These are phyloP conservation scores for Liriodendron chinense DNA, from an alignment of 164 flowering plant species.

Conservation along the genomic window DNA sequence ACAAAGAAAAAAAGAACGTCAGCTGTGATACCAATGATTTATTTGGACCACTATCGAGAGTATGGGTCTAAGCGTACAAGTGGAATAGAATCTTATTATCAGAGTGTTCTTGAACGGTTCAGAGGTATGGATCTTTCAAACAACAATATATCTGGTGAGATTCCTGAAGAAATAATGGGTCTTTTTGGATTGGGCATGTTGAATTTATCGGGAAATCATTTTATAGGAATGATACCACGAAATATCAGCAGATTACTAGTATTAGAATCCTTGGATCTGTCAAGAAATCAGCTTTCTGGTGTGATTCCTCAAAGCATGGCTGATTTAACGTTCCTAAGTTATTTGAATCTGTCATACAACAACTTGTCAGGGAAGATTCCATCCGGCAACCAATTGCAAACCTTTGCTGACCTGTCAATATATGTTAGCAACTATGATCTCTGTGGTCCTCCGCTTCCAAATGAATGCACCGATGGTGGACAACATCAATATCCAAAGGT, in stretches of 20 bases:
- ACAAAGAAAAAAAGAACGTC: not conserved
- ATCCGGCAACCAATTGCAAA: not conserved
- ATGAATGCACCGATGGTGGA: not conserved
- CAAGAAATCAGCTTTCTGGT: not conserved
- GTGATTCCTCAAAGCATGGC: not conserved
- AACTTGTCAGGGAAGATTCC: constrained; percentile 7
- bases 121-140: constrained; percentile 1
- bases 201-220: not conserved
- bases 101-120: no score
- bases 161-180: not conserved
- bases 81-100: not conserved
- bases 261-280: constrained; percentile 5
- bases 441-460: not conserved
- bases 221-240: not conserved
- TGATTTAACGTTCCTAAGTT: not conserved
- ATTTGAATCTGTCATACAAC: constrained; percentile 7
- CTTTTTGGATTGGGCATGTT: not conserved
- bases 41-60: not conserved
- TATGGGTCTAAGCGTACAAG: not conserved
- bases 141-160: constrained; percentile 4
- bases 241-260: not conserved
- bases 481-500: not conserved
- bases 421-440: not conserved
- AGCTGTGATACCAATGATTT: not conserved
- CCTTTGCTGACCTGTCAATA: not conserved